A percentile compares a stretch with the other conserved stretches of the same genome.
Evolutionary conservation across 148 eudicot genomes (phyloP).

Genomic region (Tetragonia tetragonoides): DNA sequence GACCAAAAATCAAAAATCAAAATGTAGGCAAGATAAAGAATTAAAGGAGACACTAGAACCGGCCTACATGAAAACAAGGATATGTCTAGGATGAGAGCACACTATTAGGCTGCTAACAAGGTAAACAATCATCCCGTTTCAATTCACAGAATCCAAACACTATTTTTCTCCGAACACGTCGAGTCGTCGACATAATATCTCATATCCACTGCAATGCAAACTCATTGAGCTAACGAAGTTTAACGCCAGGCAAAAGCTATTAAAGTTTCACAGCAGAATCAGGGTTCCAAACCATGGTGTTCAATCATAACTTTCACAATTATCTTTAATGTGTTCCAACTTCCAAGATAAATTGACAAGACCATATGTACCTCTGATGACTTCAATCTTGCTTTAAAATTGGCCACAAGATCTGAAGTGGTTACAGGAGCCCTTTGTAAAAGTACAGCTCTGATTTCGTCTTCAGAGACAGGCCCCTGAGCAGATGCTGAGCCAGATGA

Average conservation of each 20-base stretch:
- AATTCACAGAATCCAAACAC: no score
- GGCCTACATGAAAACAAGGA: no score
- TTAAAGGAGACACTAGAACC: no score
- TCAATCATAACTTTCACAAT: background rate
- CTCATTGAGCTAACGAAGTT: background rate
- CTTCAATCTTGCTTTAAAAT: conserved; percentile 75
- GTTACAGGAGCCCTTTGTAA: conserved; percentile 69
- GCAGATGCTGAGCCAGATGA: conserved; percentile 43
- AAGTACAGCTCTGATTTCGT: conserved; percentile 82
- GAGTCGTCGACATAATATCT: background rate
- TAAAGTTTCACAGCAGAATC: background rate
- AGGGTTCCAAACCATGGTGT: background rate
- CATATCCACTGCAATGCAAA: background rate
- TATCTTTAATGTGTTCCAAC: background rate
- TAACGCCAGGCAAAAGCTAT: background rate
- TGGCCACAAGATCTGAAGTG: conserved; percentile 78
- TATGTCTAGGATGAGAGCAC: no score
- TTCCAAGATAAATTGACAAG: background rate
- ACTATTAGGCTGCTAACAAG: no score
- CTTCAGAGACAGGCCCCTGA: conserved; percentile 85
- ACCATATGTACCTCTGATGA: conserved; percentile 54
- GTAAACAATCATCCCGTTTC: no score
- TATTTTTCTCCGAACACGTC: background rate
- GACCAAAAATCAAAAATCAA: no score
- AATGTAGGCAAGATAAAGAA: no score